Conservation (phyloP, 371 early-diverging fungal species). For the Blakeslea trispora region DNA sequence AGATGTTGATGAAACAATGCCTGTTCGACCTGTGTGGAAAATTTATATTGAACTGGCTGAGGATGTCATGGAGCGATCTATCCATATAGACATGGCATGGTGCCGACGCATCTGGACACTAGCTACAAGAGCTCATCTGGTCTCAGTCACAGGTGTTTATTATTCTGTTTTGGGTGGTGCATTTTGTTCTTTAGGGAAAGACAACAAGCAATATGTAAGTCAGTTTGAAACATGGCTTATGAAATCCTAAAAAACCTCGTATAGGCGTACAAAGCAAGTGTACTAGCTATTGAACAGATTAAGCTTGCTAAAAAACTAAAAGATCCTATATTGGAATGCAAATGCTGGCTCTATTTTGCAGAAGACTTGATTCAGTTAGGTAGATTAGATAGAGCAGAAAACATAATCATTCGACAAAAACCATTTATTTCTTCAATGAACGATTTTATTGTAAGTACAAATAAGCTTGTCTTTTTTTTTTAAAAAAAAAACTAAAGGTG, state of each 20-base stretch:
- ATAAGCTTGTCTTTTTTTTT: background rate
- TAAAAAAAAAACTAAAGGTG: no score
- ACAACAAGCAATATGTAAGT: conserved; percentile 42
- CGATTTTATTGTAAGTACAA: conserved; percentile 36
- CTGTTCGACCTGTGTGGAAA: no score
- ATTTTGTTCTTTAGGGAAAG: conserved; percentile 51
- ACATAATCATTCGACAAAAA: conserved; percentile 34
- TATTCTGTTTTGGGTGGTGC: conserved; percentile 56
- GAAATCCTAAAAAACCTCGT: background rate
- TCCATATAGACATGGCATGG: conserved; percentile 21
- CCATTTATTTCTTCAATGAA: conserved; percentile 20
- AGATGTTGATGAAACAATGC: no score
- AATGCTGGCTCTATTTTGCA: conserved; percentile 60
- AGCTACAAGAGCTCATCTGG: conserved; percentile 30
- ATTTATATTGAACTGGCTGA: no score
- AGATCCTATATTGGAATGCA: conserved; percentile 47
- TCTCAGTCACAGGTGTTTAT: conserved; percentile 47
- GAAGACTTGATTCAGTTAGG: conserved; percentile 51
- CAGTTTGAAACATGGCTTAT: no score
- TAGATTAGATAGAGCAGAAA: conserved; percentile 32
- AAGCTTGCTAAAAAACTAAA: conserved; percentile 42
- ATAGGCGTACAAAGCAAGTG: conserved; percentile 50
- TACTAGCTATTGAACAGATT: conserved; percentile 49
- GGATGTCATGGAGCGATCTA: background rate
- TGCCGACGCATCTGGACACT: conserved; percentile 34